Base-by-base conservation (phyloP, 306 rosid species). In the Castanopsis chinensis region DNA sequence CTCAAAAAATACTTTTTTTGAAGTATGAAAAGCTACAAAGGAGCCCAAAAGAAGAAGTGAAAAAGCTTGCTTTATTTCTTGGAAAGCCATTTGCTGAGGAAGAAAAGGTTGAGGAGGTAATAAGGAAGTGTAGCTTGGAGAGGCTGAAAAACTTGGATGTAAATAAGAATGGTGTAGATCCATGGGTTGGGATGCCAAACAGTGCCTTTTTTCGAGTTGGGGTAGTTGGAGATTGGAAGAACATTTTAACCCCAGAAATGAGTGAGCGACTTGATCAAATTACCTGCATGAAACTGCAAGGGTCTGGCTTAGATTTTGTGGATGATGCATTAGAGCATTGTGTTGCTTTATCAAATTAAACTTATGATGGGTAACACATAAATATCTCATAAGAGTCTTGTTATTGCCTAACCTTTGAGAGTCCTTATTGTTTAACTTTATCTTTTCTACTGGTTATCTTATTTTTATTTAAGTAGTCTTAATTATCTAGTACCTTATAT, bases 101-200 rank as follows among this genome's bases (percentile, higher is more conserved):
- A 33, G 18, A 78, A 17, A 71, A 58, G 71, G 82, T 58, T 3
- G 82, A 78, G 45, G 67, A 37, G 71, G 18, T 78, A 45, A 25
- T 78, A 19, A 3, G 35, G 41, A 71, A 51, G 76, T 78, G 76
- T 45, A 71, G 52, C 71, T 71, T 78, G 51, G 76, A 71, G 59
- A 58, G 82, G 82, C 65, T 78, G 21, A 78, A 70, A 53, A 58
- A 27, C 61, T 56, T 71, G 51, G 76, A 77, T 19, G 82, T 55
- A 37, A 56, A 78, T 71, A 78, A 58, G 69, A 43, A 28, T 6
- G 74, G 71, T 15, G 63, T 77, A 6, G 71, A 77, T 33, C 72
- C 72, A 1, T 68, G 72, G 72, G 72, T 77, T 67, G 80, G 74
- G 80, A 53, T 77, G 63, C 80, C 80, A 11, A 64, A 53, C 65